Conservation (phyloP, 345 rosid species). For the Gossypium ekmanianum region DNA sequence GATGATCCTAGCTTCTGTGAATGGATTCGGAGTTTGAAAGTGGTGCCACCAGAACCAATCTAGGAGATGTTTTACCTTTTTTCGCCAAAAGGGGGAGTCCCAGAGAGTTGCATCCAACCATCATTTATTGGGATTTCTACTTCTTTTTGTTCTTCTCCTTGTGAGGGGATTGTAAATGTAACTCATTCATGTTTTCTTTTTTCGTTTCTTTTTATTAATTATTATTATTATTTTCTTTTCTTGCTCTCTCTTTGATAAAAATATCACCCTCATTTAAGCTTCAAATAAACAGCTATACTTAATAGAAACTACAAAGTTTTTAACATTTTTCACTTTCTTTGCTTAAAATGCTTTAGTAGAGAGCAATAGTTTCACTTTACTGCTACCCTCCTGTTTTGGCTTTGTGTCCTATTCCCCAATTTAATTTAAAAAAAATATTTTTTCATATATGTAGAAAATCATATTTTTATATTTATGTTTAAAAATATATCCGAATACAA, state of each 20-base stretch:
- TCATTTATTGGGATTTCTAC: not conserved
- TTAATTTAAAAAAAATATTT: too few relatives aligned
- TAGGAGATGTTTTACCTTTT: slow-evolving; percentile 11
- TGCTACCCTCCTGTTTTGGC: too few relatives aligned
- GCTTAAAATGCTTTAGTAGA: not conserved
- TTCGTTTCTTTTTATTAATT: not conserved
- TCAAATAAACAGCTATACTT: not conserved
- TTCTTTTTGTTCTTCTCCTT: not conserved
- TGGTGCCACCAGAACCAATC: slow-evolving; percentile 72
- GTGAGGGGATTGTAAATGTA: slow-evolving; percentile 5
- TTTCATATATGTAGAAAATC: too few relatives aligned
- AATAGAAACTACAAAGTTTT: not conserved
- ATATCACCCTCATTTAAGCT: not conserved
- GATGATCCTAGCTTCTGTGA: slow-evolving; percentile 93
- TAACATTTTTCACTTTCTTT: not conserved
- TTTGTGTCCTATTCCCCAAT: too few relatives aligned
- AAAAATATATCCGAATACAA: too few relatives aligned
- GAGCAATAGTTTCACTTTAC: not conserved
- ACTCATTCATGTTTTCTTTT: slow-evolving; percentile 7
- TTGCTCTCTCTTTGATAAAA: not conserved
- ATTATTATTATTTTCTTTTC: not conserved
- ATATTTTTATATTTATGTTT: too few relatives aligned
- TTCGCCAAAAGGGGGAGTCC: not conserved
- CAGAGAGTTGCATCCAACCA: not conserved
- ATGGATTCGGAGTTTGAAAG: slow-evolving; percentile 83